A percentile compares a stretch with the other conserved stretches of the same genome.
Evolutionary conservation across 129 eudicot species (phyloP).

Genomic region (Dittrichia graveolens): DNA sequence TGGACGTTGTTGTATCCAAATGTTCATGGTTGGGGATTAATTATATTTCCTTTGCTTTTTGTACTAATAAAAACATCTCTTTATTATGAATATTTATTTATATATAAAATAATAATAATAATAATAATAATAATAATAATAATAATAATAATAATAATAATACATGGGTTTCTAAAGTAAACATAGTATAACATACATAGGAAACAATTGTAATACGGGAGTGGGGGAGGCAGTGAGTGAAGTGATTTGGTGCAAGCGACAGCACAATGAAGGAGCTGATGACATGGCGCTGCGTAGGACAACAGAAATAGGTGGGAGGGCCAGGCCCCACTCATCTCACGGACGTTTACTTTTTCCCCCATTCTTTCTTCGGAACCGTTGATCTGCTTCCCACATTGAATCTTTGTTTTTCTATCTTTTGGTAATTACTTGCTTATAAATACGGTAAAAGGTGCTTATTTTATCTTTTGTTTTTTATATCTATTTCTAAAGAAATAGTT

Average conservation of each 20-base stretch:
- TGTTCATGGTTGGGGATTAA: too few relatives aligned
- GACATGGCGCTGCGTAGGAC: constrained; percentile 41
- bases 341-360: neutral
- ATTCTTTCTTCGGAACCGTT: neutral
- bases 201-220: constrained; percentile 15
- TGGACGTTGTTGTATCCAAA: too few relatives aligned
- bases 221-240: constrained; percentile 17
- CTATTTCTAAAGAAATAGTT: too few relatives aligned
- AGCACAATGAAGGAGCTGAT: constrained; percentile 16
- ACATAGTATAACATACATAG: neutral
- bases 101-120: too few relatives aligned
- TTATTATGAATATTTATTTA: too few relatives aligned
- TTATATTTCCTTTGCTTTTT: too few relatives aligned
- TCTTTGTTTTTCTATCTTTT: neutral
- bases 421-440: too few relatives aligned
- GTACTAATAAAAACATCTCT: too few relatives aligned
- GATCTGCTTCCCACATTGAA: neutral
- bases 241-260: constrained; percentile 38
- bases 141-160: neutral
- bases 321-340: constrained; percentile 27
- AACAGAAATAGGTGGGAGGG: neutral
- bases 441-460: too few relatives aligned
- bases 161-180: too few relatives aligned
- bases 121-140: too few relatives aligned
- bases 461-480: too few relatives aligned